Evolutionary conservation across 768 basidiomycete species (phyloP).

Genomic region (Tylopilus sp.): DNA sequence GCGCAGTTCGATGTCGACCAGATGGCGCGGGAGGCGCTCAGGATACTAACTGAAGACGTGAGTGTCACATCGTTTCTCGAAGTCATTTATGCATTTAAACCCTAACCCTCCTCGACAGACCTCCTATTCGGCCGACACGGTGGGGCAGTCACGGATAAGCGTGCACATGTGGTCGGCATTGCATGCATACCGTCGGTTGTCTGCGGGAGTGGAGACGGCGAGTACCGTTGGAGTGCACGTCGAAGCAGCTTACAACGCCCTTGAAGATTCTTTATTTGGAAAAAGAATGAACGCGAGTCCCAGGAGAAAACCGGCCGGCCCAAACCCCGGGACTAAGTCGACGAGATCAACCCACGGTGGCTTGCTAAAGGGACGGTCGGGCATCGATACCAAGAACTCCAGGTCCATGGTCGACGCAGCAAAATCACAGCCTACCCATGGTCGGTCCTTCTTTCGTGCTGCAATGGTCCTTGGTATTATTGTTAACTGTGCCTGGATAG

Average conservation of each 20-base stretch:
- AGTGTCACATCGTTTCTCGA: constrained; percentile 12
- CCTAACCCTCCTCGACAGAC: no score
- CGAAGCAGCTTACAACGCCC: constrained; percentile 48
- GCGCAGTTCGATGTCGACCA: constrained; percentile 28
- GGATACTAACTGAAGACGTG: constrained; percentile 43
- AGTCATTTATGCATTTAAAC: neutral
- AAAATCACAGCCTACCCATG: constrained; percentile 45
- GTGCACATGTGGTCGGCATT: constrained; percentile 69
- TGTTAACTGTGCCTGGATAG: constrained; percentile 1
- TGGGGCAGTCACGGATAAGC: constrained; percentile 49
- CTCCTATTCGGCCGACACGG: constrained; percentile 28
- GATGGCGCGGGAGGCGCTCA: constrained; percentile 42
- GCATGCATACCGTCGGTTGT: constrained; percentile 57
- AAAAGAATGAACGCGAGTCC: constrained; percentile 15
- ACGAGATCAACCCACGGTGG: constrained; percentile 1
- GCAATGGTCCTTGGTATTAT: neutral
- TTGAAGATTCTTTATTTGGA: constrained; percentile 37
- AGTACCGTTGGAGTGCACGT: constrained; percentile 47
- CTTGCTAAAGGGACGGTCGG: constrained; percentile 39
- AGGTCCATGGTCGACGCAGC: constrained; percentile 29
- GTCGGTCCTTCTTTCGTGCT: constrained; percentile 14
- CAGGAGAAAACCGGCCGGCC: constrained; percentile 22
- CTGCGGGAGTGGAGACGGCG: constrained; percentile 38
- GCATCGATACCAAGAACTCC: neutral
- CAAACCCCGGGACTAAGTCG: constrained; percentile 13